These are phyloP conservation scores for Komagataea norvegica DNA, from an alignment of 1,139 yeast genomes.

Conservation along the genomic window DNA sequence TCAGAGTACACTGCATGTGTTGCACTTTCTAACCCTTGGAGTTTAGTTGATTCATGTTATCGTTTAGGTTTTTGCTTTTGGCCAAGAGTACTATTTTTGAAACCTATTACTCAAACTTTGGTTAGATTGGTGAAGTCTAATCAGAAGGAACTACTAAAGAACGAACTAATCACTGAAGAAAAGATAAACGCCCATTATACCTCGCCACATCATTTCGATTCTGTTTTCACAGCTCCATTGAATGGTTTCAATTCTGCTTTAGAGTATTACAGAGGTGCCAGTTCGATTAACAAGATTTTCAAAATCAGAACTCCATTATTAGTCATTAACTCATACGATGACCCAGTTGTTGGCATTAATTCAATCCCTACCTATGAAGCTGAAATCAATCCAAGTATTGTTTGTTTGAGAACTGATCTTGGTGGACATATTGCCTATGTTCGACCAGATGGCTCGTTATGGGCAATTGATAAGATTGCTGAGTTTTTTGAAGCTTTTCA, in stretches of 20 bases:
- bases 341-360: conserved; percentile 69
- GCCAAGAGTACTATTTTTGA: conserved; percentile 59
- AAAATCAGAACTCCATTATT: conserved; percentile 63
- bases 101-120: conserved; percentile 63
- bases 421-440: conserved; percentile 87
- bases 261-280: conserved; percentile 69
- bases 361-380: conserved; percentile 63
- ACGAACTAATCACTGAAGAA: conserved; percentile 32
- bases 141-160: conserved; percentile 41
- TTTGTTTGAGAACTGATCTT: conserved; percentile 59
- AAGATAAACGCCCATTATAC: conserved; percentile 34
- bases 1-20: conserved; percentile 60
- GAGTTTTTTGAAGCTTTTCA: conserved; percentile 56
- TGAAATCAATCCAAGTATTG: conserved; percentile 60
- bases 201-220: conserved; percentile 60
- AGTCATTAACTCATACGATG: conserved; percentile 69
- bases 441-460: conserved; percentile 55
- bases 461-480: conserved; percentile 67
- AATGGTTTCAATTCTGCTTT: conserved; percentile 67
- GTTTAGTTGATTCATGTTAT: conserved; percentile 53
- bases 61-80: conserved; percentile 50
- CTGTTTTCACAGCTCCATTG: conserved; percentile 62
- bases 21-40: conserved; percentile 81
- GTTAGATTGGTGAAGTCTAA: conserved; percentile 60
- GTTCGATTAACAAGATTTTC: conserved; percentile 54